Evolutionary conservation across 306 rosid genomes (phyloP), one percentile per base, ranked within the genome.

Genomic region (Vigna hirtella): DNA sequence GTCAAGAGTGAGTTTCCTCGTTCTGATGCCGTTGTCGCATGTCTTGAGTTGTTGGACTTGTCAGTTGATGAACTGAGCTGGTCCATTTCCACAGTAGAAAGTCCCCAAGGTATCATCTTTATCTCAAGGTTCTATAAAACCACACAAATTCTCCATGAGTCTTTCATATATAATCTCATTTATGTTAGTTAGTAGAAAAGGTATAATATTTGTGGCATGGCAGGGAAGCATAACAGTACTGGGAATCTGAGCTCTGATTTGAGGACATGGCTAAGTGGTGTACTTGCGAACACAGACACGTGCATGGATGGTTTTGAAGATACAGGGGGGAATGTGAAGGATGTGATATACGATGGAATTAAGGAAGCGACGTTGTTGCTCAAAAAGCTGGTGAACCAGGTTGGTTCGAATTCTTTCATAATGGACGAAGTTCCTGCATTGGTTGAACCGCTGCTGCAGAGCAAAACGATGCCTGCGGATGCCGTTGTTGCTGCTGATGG

Each of bases 251-350:
- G 88, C 42, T 84, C 95, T 28, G 97, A 93, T 85, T 67, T 93
- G 61, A 87, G 87, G 43, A 91, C 98, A 78, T 93, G 98, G 98
- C 57, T 93, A 40, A 87, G 96, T 48, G 93, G 92, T 5, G 82
- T 88, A 30, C 73, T 88, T 3, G 81, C 86, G 2, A 88, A 88
- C 55, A 91, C 88, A 51, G 92, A 86, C 16, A 91, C 98, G 28
- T 93, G 98, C 85, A 80, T 62, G 76, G 93, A 86, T 0, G 97
- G 93, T 40, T 89, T 93, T 8, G 94, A 93, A 43, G 91, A 87
- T 4, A 85, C 87, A 16, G 81, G 28, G 40, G 51, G 87, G 83
- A 66, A 76, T 18, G 80, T 87, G 28, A 79, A 85, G 26, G 79
- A 61, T 1, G 26, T 83, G 28, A 86, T 86, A 20, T 52, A 87